Conservation (phyloP, 2,329 filamentous ascomycete species). For the Trichoderma koningii region DNA sequence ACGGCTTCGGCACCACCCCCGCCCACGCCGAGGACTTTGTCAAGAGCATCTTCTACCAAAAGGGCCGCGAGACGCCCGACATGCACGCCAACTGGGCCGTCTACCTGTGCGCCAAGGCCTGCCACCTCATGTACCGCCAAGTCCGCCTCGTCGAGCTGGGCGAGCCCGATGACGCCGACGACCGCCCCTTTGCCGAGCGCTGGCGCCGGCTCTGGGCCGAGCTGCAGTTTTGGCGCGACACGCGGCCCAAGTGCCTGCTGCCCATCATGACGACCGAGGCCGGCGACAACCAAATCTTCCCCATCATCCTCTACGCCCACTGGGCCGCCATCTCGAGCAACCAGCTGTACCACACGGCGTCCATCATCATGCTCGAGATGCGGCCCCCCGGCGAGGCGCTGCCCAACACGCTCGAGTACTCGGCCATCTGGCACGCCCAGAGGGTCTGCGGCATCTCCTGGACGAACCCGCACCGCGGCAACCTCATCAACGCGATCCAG, state of each 20-base stretch:
- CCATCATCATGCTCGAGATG: conserved; percentile 44
- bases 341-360: conserved; percentile 55
- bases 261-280: conserved; percentile 34
- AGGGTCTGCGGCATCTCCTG: conserved; percentile 55
- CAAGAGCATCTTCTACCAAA: conserved; percentile 34
- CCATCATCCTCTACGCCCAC: conserved; percentile 50
- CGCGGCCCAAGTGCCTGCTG: conserved; percentile 45
- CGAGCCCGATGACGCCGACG: conserved; percentile 44
- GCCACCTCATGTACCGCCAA: conserved; percentile 45
- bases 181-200: conserved; percentile 41
- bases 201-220: conserved; percentile 51
- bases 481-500: conserved; percentile 55
- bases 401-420: conserved; percentile 25
- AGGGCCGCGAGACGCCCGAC: conserved; percentile 43
- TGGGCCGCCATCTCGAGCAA: conserved; percentile 55
- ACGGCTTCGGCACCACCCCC: conserved; percentile 28
- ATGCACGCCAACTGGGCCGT: conserved; percentile 59
- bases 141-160: conserved; percentile 45
- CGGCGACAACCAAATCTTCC: conserved; percentile 43
- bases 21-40: conserved; percentile 35
- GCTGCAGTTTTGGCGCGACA: conserved; percentile 49
- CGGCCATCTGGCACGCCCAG: conserved; percentile 30
- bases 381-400: conserved; percentile 38
- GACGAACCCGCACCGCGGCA: conserved; percentile 43
- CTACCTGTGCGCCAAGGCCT: conserved; percentile 53